Evolutionary conservation across 768 basidiomycete species (phyloP).

Genomic region (Polyporus arcularius): DNA sequence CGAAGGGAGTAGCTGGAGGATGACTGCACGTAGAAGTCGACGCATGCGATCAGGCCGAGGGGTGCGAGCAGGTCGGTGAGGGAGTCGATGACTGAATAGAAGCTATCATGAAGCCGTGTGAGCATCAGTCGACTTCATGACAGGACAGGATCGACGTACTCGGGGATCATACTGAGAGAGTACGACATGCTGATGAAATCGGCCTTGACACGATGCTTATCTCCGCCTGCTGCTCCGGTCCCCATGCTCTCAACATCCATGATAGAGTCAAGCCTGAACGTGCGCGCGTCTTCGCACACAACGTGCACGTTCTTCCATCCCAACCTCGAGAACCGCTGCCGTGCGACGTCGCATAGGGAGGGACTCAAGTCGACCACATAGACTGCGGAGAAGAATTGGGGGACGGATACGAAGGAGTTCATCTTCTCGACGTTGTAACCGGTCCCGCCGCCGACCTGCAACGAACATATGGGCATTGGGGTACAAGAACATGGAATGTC

Average conservation of each 20-base stretch:
- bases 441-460: conserved; percentile 15
- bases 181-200: conserved; percentile 55
- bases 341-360: conserved; percentile 67
- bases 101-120: conserved; percentile 40
- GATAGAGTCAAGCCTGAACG: conserved; percentile 62
- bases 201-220: conserved; percentile 43
- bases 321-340: conserved; percentile 60
- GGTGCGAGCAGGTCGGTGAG: conserved; percentile 66
- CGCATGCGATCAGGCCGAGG: conserved; percentile 29
- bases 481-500: conserved; percentile 7
- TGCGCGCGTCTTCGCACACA: conserved; percentile 70
- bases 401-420: conserved; percentile 59
- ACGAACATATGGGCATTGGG: not conserved
- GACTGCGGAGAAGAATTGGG: conserved; percentile 66
- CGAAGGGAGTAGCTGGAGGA: conserved; percentile 19
- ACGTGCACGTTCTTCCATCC: conserved; percentile 78
- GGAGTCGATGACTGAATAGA: conserved; percentile 66
- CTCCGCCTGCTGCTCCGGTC: conserved; percentile 44
- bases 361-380: conserved; percentile 77
- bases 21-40: conserved; percentile 22
- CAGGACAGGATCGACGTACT: conserved; percentile 27
- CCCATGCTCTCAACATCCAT: conserved; percentile 30
- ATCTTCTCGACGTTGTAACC: conserved; percentile 76
- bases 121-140: conserved; percentile 39
- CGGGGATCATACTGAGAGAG: conserved; percentile 52